phyloP scores from a whole-genome alignment of 2,329 filamentous ascomycete species.

The Alternaria solani region DNA sequence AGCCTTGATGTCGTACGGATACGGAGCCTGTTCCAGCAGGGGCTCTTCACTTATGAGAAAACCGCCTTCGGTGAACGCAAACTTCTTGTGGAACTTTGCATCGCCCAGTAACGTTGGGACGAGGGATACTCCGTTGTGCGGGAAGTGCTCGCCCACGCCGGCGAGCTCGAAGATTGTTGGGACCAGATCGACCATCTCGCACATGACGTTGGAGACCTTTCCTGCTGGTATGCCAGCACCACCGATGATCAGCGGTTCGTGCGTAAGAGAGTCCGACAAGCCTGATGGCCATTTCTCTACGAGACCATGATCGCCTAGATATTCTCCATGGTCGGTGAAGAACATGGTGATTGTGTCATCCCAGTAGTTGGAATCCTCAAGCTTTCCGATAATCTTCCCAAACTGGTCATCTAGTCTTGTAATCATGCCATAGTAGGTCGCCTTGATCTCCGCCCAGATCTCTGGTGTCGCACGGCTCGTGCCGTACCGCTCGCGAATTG shows the following conservation, averaged over 20 bases:
- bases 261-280: conserved; percentile 53
- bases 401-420: conserved; percentile 58
- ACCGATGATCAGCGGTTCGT: conserved; percentile 57
- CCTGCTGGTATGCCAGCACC: conserved; percentile 27
- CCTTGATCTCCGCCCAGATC: conserved; percentile 53
- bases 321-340: conserved; percentile 59
- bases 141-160: conserved; percentile 51
- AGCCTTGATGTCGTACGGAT: conserved; percentile 58
- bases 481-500: conserved; percentile 30
- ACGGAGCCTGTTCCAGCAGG: conserved; percentile 55
- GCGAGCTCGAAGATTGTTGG: conserved; percentile 55
- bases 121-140: conserved; percentile 53
- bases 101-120: conserved; percentile 13
- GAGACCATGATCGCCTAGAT: conserved; percentile 57
- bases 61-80: conserved; percentile 56
- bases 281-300: conserved; percentile 61
- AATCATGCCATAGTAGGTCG: conserved; percentile 60
- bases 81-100: conserved; percentile 49
- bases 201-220: conserved; percentile 32
- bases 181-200: conserved; percentile 58
- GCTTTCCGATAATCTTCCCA: conserved; percentile 49
- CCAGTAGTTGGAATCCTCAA: conserved; percentile 50
- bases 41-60: conserved; percentile 58
- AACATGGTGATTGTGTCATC: conserved; percentile 55
- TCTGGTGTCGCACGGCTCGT: too few species aligned